A percentile compares a stretch with the other conserved stretches of the same genome.
These are phyloP conservation scores for Mytilinidion resinicola DNA, from an alignment of 495 filamentous ascomycete species.

Conservation along the genomic window DNA sequence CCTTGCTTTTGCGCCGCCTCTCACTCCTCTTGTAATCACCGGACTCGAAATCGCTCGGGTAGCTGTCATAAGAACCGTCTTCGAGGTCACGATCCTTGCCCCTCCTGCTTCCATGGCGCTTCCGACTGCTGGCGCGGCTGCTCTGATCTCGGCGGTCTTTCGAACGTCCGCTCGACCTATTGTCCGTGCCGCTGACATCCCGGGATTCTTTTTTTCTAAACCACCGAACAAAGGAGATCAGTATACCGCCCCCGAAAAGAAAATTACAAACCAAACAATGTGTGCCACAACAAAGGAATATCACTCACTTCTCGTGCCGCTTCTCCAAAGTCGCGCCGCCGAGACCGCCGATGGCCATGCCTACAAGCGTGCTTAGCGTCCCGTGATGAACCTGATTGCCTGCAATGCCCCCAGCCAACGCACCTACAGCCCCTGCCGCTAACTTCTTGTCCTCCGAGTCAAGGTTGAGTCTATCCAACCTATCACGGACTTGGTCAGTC, in stretches of 20 bases:
- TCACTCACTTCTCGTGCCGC: constrained; percentile 25
- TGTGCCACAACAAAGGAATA: not conserved
- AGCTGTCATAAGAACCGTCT: not conserved
- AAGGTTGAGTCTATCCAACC: constrained; percentile 17
- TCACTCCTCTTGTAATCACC: not conserved
- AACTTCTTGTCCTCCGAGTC: constrained; percentile 18
- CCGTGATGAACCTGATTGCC: constrained; percentile 16
- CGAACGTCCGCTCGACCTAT: not conserved
- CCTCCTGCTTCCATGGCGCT: not conserved
- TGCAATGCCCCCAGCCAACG: constrained; percentile 25
- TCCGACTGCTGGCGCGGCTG: not conserved
- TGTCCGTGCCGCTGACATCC: not conserved
- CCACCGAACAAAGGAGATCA: not conserved
- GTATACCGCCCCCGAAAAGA: not conserved
- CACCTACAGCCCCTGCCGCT: constrained; percentile 25
- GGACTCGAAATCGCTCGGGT: not conserved
- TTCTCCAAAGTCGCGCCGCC: constrained; percentile 24
- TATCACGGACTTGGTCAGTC: constrained; percentile 25
- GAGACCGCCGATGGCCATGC: constrained; percentile 19
- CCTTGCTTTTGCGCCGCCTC: not conserved
- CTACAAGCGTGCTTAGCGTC: constrained; percentile 26
- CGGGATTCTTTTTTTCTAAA: not conserved
- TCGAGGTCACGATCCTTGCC: not conserved
- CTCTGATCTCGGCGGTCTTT: not conserved
- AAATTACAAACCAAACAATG: not conserved